Evolutionary conservation across 345 rosid genomes (phyloP).

Genomic region (Camelina neglecta): DNA sequence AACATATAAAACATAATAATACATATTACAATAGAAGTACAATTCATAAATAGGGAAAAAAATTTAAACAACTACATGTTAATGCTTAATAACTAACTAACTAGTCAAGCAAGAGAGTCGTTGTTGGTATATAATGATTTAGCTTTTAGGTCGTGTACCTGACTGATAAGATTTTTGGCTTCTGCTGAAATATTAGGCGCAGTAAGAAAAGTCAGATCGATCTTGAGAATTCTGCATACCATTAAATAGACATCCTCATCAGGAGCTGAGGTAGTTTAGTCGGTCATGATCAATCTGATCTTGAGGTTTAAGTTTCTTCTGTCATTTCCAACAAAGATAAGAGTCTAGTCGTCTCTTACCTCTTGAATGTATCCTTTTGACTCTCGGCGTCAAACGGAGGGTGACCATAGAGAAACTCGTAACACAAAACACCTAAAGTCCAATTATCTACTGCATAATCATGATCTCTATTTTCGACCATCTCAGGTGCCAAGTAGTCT

Average conservation of each 20-base stretch:
- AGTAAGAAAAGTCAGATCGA: constrained; percentile 81
- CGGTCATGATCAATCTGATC: too few species aligned
- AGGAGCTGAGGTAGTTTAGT: background rate
- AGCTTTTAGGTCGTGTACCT: constrained; percentile 45
- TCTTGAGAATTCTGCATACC: constrained; percentile 69
- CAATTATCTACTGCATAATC: too few species aligned
- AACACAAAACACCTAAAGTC: too few species aligned
- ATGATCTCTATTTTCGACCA: too few species aligned
- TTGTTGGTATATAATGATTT: background rate
- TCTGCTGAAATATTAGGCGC: constrained; percentile 40
- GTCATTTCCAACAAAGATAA: background rate
- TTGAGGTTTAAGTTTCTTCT: background rate
- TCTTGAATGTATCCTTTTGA: too few species aligned
- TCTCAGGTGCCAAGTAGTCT: constrained; percentile 68
- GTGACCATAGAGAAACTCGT: too few species aligned
- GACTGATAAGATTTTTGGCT: constrained; percentile 40
- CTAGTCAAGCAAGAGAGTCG: constrained; percentile 19
- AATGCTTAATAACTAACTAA: background rate
- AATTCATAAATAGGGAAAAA: background rate
- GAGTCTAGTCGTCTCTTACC: too few species aligned
- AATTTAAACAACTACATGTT: constrained; percentile 11
- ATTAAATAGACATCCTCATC: background rate
- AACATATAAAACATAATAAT: too few species aligned
- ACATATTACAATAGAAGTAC: too few species aligned
- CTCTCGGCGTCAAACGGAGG: too few species aligned